phyloP scores from a whole-genome alignment of 1,284 basidiomycete species.

The Heterobasidion parviporum region DNA sequence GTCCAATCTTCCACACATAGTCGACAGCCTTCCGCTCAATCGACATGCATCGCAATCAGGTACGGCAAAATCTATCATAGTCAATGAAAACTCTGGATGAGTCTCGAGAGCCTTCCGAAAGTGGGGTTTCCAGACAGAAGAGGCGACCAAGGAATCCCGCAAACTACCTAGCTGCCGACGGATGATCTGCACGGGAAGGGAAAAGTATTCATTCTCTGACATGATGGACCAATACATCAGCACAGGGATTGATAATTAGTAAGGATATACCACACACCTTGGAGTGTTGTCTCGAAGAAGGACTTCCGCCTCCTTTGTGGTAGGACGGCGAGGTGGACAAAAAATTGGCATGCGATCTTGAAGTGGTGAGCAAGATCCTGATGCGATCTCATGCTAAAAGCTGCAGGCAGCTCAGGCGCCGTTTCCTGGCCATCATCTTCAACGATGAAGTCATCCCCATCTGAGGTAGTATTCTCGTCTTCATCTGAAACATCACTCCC shows the following conservation, averaged over 20 bases:
- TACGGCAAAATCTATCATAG: constrained; percentile 44
- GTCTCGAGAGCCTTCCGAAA: constrained; percentile 59
- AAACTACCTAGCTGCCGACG: constrained; percentile 61
- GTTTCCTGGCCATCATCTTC: constrained; percentile 51
- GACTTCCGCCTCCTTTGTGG: constrained; percentile 39
- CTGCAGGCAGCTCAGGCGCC: constrained; percentile 48
- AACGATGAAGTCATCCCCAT: constrained; percentile 59
- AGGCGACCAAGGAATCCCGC: constrained; percentile 65
- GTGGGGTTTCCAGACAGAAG: constrained; percentile 68
- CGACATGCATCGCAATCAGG: constrained; percentile 75
- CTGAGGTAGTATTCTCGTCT: constrained; percentile 22
- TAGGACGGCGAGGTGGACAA: constrained; percentile 70
- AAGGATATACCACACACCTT: constrained; percentile 32
- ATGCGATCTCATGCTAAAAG: constrained; percentile 72
- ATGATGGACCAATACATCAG: background rate
- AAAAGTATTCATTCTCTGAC: constrained; percentile 61
- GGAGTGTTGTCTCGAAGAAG: constrained; percentile 46
- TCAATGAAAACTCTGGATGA: constrained; percentile 55
- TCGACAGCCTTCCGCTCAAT: constrained; percentile 61
- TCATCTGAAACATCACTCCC: constrained; percentile 4
- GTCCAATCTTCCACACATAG: constrained; percentile 43
- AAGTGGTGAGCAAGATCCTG: constrained; percentile 72
- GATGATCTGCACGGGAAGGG: constrained; percentile 52
- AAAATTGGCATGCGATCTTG: constrained; percentile 80
- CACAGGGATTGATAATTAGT: background rate